phyloP scores from a whole-genome alignment of 768 basidiomycete species.

The Phlegmacium glaucopus region DNA sequence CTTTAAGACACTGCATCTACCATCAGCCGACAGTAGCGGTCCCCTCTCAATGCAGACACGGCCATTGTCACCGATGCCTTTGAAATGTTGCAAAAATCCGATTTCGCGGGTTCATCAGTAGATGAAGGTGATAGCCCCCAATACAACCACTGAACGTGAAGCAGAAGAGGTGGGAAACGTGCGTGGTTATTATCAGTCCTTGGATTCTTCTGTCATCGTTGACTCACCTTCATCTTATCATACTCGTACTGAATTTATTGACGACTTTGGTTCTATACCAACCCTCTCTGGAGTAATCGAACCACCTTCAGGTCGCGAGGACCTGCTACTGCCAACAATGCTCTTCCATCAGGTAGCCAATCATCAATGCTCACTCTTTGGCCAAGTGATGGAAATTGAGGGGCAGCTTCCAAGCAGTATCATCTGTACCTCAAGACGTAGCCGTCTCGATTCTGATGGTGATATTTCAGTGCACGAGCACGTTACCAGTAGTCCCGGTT shows the following conservation, averaged over 20 bases:
- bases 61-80: too few relatives aligned
- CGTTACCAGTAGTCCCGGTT: slow-evolving; percentile 5
- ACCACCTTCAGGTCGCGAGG: slow-evolving; percentile 7
- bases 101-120: too few relatives aligned
- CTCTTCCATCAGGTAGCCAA: neutral
- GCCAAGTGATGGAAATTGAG: slow-evolving; percentile 69
- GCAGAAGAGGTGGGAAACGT: too few relatives aligned
- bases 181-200: too few relatives aligned
- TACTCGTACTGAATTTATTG: neutral
- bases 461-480: slow-evolving; percentile 4
- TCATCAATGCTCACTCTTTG: slow-evolving; percentile 66
- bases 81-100: too few relatives aligned
- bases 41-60: too few relatives aligned
- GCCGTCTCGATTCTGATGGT: slow-evolving; percentile 3
- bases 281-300: slow-evolving; percentile 4
- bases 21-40: too few relatives aligned
- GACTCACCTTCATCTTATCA: slow-evolving; percentile 9
- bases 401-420: slow-evolving; percentile 34
- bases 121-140: too few relatives aligned
- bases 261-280: neutral
- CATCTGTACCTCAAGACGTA: slow-evolving; percentile 7
- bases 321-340: too few relatives aligned
- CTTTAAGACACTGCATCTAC: too few relatives aligned
- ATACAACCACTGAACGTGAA: too few relatives aligned
- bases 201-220: slow-evolving; percentile 6